Evolutionary conservation across 306 rosid species (phyloP).

Genomic region (barrel medic (Medicago truncatula)): MtrunA17r5.0-ANR NC_053047.1:40001001-40001500

Average conservation of each 20-base stretch:
- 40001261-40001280: neutral
- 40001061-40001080: slow-evolving; percentile 48
- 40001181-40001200: slow-evolving; percentile 72
- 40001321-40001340: too few species aligned
- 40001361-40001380: slow-evolving; percentile 6
- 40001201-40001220: slow-evolving; percentile 71
- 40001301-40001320: too few species aligned
- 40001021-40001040: slow-evolving; percentile 72
- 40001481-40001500: slow-evolving; percentile 18
- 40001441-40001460: slow-evolving; percentile 24
- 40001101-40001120: neutral
- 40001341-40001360: slow-evolving; percentile 2
- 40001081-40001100: neutral
- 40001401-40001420: slow-evolving; percentile 28
- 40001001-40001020: slow-evolving; percentile 72
- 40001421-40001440: slow-evolving; percentile 36
- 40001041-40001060: slow-evolving; percentile 82
- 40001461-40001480: slow-evolving; percentile 29
- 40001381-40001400: neutral
- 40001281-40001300: neutral
- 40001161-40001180: slow-evolving; percentile 56
- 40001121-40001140: neutral
- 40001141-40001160: neutral
- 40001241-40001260: neutral
- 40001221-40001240: slow-evolving; percentile 67